Percentiles rank a stretch among this genome's conserved stretches.
Evolutionary conservation across 352 stramenopile genomes (phyloP).

Genomic region (Thraustotheca clavata): DNA sequence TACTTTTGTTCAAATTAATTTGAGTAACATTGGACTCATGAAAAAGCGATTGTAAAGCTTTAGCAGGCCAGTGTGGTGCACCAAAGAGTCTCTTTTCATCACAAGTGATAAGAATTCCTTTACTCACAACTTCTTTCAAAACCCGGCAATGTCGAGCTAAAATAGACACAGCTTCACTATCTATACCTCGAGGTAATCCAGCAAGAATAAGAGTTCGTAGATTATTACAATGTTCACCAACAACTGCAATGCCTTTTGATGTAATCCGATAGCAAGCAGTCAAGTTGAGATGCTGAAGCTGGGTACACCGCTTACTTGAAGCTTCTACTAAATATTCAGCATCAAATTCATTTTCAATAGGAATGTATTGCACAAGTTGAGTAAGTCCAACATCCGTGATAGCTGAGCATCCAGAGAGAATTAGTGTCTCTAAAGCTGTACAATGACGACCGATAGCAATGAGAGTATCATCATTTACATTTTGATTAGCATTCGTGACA

Average conservation of each 20-base stretch:
- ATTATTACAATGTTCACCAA: conserved; percentile 32
- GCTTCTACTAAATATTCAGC: conserved; percentile 28
- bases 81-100: conserved; percentile 51
- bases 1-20: conserved; percentile 45
- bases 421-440: conserved; percentile 30
- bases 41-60: conserved; percentile 27
- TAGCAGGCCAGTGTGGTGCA: conserved; percentile 35
- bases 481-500: conserved; percentile 36
- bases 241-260: conserved; percentile 29
- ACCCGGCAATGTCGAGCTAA: conserved; percentile 32
- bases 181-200: conserved; percentile 41
- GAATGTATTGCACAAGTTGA: conserved; percentile 35
- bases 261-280: conserved; percentile 62
- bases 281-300: conserved; percentile 44
- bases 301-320: conserved; percentile 28
- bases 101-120: conserved; percentile 49
- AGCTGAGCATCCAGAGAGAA: conserved; percentile 42
- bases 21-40: conserved; percentile 27
- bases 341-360: conserved; percentile 21
- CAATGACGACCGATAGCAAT: conserved; percentile 36
- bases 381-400: conserved; percentile 46
- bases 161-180: conserved; percentile 23
- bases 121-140: conserved; percentile 38
- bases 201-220: conserved; percentile 47
- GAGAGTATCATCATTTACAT: conserved; percentile 48